These are phyloP conservation scores for Vitis cinerea DNA, from an alignment of 164 flowering plant genomes.

Conservation along the genomic window DNA sequence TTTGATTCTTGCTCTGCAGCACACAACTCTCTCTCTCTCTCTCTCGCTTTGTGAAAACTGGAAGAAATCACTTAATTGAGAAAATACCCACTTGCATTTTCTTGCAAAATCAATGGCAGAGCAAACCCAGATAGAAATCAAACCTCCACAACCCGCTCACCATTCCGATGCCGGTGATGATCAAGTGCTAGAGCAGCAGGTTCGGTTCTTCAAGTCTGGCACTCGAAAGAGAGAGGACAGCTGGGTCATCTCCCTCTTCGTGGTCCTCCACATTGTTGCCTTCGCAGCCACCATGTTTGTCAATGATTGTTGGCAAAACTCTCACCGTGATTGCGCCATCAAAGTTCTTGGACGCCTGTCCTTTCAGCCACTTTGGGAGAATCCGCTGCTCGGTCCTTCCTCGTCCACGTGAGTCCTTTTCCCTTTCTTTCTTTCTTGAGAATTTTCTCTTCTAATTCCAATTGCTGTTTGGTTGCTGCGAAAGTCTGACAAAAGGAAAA, in stretches of 20 bases:
- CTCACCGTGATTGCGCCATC: conserved; percentile 48
- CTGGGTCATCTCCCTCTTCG: conserved; percentile 67
- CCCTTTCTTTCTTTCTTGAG: neutral
- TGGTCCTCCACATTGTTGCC: conserved; percentile 48
- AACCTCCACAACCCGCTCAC: conserved; percentile 11
- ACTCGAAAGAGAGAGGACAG: conserved; percentile 40
- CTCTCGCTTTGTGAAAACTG: neutral
- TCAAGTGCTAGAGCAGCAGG: conserved; percentile 2
- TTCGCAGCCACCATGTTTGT: conserved; percentile 61
- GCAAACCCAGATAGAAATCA: conserved; percentile 23
- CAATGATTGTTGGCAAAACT: conserved; percentile 56
- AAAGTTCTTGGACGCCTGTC: conserved; percentile 54
- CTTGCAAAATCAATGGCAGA: conserved; percentile 20
- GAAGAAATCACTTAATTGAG: neutral
- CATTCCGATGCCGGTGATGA: conserved; percentile 8
- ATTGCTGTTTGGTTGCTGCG: too few species aligned
- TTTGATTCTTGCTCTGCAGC: neutral
- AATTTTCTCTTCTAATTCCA: neutral
- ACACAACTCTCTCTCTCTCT: neutral
- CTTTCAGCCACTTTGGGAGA: conserved; percentile 76
- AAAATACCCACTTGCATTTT: neutral
- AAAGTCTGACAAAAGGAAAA: too few species aligned
- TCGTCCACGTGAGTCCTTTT: conserved; percentile 53
- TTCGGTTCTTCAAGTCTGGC: conserved; percentile 42
- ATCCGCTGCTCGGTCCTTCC: conserved; percentile 85